phyloP scores from a whole-genome alignment of 2,329 filamentous ascomycete species.

The Colletotrichum sansevieriae region DNA sequence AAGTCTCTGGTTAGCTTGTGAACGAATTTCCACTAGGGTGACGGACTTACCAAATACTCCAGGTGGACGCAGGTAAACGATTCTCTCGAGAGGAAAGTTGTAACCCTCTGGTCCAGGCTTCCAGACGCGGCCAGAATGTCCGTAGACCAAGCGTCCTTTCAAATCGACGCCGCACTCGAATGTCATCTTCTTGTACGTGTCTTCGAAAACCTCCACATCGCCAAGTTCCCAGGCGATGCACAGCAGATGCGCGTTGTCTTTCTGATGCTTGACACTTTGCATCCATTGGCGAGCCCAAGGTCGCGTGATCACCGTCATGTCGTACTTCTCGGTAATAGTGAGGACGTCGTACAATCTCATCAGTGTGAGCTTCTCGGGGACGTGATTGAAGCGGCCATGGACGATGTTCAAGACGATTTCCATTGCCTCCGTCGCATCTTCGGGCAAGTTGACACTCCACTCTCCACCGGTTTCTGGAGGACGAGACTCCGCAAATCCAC shows the following conservation, averaged over 20 bases:
- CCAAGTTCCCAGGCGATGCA: constrained; percentile 42
- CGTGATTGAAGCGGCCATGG: constrained; percentile 46
- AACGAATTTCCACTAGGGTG: too few species aligned
- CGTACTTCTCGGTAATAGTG: constrained; percentile 46
- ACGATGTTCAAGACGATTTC: constrained; percentile 49
- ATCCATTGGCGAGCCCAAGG: constrained; percentile 45
- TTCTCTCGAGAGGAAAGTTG: constrained; percentile 34
- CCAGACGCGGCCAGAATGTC: constrained; percentile 26
- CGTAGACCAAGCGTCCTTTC: constrained; percentile 32
- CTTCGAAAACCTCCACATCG: constrained; percentile 29
- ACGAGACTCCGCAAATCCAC: constrained; percentile 45
- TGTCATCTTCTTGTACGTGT: constrained; percentile 36
- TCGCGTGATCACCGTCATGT: constrained; percentile 43
- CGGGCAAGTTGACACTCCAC: constrained; percentile 47
- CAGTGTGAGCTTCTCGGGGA: constrained; percentile 40
- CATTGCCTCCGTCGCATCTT: constrained; percentile 49
- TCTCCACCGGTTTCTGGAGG: constrained; percentile 31
- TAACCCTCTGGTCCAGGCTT: constrained; percentile 35
- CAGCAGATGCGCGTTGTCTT: constrained; percentile 21
- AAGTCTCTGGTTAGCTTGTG: neutral
- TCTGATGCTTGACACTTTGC: constrained; percentile 9
- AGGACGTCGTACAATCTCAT: constrained; percentile 43
- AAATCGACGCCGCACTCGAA: constrained; percentile 30
- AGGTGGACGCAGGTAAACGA: constrained; percentile 30
- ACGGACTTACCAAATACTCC: constrained; percentile 23